These are phyloP conservation scores for Microdochium bolleyi DNA, from an alignment of 2,329 filamentous ascomycete species.

Conservation along the genomic window DNA sequence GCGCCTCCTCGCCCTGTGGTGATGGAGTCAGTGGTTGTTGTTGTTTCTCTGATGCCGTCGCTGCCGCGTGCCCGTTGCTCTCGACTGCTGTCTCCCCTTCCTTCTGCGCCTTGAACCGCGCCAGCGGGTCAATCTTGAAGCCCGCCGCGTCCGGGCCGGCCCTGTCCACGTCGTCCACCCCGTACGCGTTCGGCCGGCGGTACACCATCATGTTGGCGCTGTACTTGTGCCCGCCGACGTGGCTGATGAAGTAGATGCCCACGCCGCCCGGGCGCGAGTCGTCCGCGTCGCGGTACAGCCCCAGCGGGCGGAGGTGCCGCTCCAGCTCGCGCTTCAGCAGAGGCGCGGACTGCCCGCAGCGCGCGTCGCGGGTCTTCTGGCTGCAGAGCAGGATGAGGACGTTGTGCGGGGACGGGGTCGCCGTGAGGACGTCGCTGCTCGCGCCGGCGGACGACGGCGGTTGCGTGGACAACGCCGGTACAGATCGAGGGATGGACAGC, in stretches of 20 bases:
- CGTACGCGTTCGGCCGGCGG: slow-evolving; percentile 53
- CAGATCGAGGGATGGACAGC: slow-evolving; percentile 26
- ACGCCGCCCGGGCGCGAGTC: slow-evolving; percentile 82
- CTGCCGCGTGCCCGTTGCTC: neutral
- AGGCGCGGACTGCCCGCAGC: slow-evolving; percentile 90
- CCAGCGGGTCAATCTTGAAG: slow-evolving; percentile 20
- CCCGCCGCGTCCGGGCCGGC: slow-evolving; percentile 25
- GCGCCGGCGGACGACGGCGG: slow-evolving; percentile 18
- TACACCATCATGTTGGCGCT: slow-evolving; percentile 93
- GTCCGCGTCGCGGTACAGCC: slow-evolving; percentile 77
- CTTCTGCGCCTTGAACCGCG: slow-evolving; percentile 4
- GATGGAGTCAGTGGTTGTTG: neutral
- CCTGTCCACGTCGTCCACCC: slow-evolving; percentile 35
- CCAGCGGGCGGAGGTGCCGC: slow-evolving; percentile 76
- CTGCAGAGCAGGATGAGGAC: slow-evolving; percentile 90
- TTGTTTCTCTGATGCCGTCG: neutral
- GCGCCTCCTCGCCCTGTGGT: slow-evolving; percentile 13
- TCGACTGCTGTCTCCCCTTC: neutral
- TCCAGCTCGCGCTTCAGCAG: slow-evolving; percentile 84
- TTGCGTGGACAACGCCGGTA: slow-evolving; percentile 11
- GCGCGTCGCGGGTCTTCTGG: slow-evolving; percentile 86
- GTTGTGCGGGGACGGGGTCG: slow-evolving; percentile 69
- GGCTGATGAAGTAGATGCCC: slow-evolving; percentile 92
- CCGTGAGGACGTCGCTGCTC: slow-evolving; percentile 21
- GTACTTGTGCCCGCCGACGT: slow-evolving; percentile 96